phyloP scores from a whole-genome alignment of 352 stramenopile genomes.

The Phytophthora lateralis region DNA sequence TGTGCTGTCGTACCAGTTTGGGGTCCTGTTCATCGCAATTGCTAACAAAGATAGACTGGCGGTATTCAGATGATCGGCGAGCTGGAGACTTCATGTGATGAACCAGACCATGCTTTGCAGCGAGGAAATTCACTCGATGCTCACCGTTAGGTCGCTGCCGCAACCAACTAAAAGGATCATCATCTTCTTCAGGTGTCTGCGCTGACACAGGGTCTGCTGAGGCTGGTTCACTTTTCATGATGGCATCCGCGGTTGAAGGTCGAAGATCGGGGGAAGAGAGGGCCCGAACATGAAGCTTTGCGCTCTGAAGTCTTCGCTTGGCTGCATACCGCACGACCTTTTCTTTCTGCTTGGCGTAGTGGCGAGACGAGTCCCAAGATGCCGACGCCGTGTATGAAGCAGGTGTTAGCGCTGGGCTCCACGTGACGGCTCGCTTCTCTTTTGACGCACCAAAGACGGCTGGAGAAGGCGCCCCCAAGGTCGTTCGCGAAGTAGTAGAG shows the following conservation, averaged over 20 bases:
- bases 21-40: constrained; percentile 1
- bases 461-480: constrained; percentile 29
- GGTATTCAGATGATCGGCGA: constrained; percentile 13
- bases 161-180: constrained; percentile 70
- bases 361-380: constrained; percentile 57
- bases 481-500: constrained; percentile 8
- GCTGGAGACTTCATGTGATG: constrained; percentile 38
- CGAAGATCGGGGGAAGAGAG: constrained; percentile 24
- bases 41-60: constrained; percentile 1
- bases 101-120: constrained; percentile 47
- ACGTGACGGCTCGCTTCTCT: constrained; percentile 52
- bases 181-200: constrained; percentile 5
- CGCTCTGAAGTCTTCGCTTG: constrained; percentile 26
- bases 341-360: constrained; percentile 65
- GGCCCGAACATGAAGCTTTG: constrained; percentile 15
- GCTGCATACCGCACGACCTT: constrained; percentile 35
- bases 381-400: constrained; percentile 43
- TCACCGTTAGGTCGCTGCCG: constrained; percentile 53
- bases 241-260: constrained; percentile 6
- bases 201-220: not conserved
- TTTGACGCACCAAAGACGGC: constrained; percentile 51
- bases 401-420: constrained; percentile 45
- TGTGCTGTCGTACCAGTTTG: constrained; percentile 14
- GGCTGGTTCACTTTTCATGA: constrained; percentile 3
- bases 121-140: constrained; percentile 54